A percentile compares a stretch with the other conserved stretches of the same genome.
phyloP scores from a whole-genome alignment of 768 basidiomycete species.

The Strobilomyces confusus region DNA sequence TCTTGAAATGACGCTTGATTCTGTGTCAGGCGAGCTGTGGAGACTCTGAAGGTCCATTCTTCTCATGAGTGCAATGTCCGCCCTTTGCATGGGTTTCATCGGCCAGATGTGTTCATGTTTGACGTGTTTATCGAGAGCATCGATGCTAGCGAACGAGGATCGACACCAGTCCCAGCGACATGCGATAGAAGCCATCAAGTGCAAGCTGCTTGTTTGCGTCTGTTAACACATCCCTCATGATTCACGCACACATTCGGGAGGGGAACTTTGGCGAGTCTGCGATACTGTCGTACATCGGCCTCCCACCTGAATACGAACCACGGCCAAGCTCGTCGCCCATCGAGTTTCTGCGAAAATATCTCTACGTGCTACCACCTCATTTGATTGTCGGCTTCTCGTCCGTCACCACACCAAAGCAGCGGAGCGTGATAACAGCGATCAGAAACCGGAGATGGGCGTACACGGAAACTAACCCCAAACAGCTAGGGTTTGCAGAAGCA shows the following conservation, averaged over 20 bases:
- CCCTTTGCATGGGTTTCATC: constrained; percentile 39
- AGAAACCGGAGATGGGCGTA: constrained; percentile 73
- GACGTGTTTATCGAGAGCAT: constrained; percentile 44
- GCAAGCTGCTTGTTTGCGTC: constrained; percentile 15
- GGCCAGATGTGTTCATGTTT: constrained; percentile 43
- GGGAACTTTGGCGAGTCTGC: constrained; percentile 18
- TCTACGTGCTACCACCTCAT: constrained; percentile 65
- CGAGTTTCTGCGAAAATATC: constrained; percentile 56
- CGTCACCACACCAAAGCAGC: constrained; percentile 54
- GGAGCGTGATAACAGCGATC: constrained; percentile 58
- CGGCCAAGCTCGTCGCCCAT: constrained; percentile 56
- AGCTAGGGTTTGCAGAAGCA: constrained; percentile 53
- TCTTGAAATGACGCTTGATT: constrained; percentile 13
- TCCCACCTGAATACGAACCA: constrained; percentile 56
- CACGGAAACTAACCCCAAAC: constrained; percentile 47
- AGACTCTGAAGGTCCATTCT: constrained; percentile 37
- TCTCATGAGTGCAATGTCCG: constrained; percentile 41
- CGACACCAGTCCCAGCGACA: constrained; percentile 59
- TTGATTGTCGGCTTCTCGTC: constrained; percentile 43
- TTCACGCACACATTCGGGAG: not conserved
- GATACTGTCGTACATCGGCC: constrained; percentile 50
- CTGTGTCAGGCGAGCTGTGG: constrained; percentile 12
- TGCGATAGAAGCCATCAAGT: constrained; percentile 13
- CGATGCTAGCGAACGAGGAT: constrained; percentile 34
- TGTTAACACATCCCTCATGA: constrained; percentile 9